Evolutionary conservation across 2,329 filamentous ascomycete genomes (phyloP).

Genomic region (Monosporascus sp.): DNA sequence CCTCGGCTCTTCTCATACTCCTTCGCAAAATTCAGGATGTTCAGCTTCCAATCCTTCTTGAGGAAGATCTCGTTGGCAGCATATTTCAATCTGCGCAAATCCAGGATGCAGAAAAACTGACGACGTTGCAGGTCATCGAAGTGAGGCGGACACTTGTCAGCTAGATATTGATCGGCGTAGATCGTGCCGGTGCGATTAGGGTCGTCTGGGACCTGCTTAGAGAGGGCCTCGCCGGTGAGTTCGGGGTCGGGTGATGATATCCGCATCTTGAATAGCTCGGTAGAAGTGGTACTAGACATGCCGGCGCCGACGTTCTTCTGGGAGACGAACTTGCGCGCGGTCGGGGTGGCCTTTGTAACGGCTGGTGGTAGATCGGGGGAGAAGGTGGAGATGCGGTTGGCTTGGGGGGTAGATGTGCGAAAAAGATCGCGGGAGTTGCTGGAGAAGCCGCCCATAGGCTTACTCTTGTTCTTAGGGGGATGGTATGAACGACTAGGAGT

Average conservation of each 20-base stretch:
- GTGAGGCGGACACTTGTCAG: constrained; percentile 50
- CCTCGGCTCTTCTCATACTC: constrained; percentile 61
- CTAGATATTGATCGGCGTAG: constrained; percentile 56
- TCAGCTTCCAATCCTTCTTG: constrained; percentile 59
- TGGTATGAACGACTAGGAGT: constrained; percentile 18
- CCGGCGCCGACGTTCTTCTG: constrained; percentile 41
- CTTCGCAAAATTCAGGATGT: constrained; percentile 58
- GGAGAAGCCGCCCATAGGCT: constrained; percentile 8
- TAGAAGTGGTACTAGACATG: constrained; percentile 43
- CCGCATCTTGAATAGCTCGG: constrained; percentile 53
- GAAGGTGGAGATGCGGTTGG: constrained; percentile 21
- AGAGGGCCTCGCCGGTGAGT: constrained; percentile 49
- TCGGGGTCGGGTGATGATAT: constrained; percentile 53
- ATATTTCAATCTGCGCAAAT: constrained; percentile 56
- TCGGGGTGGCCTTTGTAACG: constrained; percentile 15
- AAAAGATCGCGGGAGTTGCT: constrained; percentile 25
- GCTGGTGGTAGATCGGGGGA: constrained; percentile 23
- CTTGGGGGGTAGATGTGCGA: constrained; percentile 23
- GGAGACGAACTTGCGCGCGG: constrained; percentile 23
- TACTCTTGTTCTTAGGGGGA: constrained; percentile 9
- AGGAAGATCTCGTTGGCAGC: constrained; percentile 56
- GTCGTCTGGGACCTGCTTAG: constrained; percentile 49
- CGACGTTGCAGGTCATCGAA: constrained; percentile 55
- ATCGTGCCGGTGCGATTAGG: constrained; percentile 48
- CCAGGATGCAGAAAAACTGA: constrained; percentile 60